Evolutionary conservation across 805 yeast genomes (phyloP).

Genomic region (Blastobotrys mokoenaii): DNA sequence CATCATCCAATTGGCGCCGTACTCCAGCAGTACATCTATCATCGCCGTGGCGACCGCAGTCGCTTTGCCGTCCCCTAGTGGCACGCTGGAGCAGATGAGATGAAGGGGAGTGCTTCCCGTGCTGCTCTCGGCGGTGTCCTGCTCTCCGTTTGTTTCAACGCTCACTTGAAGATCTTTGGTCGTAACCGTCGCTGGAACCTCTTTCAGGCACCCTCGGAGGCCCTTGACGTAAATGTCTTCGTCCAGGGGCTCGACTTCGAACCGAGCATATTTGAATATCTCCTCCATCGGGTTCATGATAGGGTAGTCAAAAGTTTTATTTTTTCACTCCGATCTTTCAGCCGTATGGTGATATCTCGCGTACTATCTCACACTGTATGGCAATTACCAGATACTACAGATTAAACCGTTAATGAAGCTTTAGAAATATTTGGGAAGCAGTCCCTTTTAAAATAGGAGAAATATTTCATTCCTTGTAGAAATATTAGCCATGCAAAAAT

Average conservation of each 20-base stretch:
- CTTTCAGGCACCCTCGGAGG: conserved; percentile 44
- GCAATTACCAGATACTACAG: too few relatives aligned
- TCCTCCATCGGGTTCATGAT: too few relatives aligned
- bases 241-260: conserved; percentile 12
- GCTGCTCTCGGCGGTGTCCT: conserved; percentile 20
- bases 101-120: conserved; percentile 78
- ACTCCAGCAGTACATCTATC: conserved; percentile 61
- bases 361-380: too few relatives aligned
- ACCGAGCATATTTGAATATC: conserved; percentile 12
- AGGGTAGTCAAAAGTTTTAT: neutral
- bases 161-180: conserved; percentile 54
- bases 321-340: neutral
- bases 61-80: conserved; percentile 34
- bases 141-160: conserved; percentile 4
- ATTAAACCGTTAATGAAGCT: too few relatives aligned
- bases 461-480: too few relatives aligned
- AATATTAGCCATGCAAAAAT: too few relatives aligned
- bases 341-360: neutral
- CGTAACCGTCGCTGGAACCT: conserved; percentile 79
- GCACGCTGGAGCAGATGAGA: conserved; percentile 46
- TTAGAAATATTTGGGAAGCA: too few relatives aligned
- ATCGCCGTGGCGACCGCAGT: conserved; percentile 40
- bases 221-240: conserved; percentile 8
- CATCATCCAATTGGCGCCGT: conserved; percentile 91
- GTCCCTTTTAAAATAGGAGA: too few relatives aligned